Evolutionary conservation across 371 early-diverging fungal species (phyloP).

Genomic region (Haplosporangium sp.): DNA sequence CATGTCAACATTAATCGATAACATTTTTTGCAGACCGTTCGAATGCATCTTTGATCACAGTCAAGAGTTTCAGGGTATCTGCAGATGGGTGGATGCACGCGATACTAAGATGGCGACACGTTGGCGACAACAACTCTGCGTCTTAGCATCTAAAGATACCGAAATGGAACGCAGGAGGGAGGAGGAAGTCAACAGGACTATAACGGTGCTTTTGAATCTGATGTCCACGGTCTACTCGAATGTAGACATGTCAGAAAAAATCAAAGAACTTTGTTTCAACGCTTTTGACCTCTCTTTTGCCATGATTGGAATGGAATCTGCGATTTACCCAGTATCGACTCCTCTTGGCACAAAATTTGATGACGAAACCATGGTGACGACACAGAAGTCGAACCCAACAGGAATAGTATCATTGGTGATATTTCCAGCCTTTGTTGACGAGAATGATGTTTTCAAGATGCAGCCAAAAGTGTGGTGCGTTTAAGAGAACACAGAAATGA

Average conservation of each 20-base stretch:
- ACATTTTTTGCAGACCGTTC: conserved; percentile 14
- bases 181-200: conserved; percentile 1
- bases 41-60: conserved; percentile 21
- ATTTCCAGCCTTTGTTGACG: conserved; percentile 33
- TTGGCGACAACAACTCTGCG: conserved; percentile 42
- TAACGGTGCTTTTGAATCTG: not conserved
- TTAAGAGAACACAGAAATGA: not conserved
- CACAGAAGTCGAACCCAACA: conserved; percentile 22
- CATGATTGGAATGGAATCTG: conserved; percentile 33
- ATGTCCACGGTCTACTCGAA: conserved; percentile 15
- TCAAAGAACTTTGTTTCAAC: conserved; percentile 13
- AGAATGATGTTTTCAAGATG: not conserved
- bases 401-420: conserved; percentile 25
- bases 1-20: conserved; percentile 9
- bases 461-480: conserved; percentile 39
- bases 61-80: conserved; percentile 9
- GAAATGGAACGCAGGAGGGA: conserved; percentile 2
- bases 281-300: conserved; percentile 41
- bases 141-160: conserved; percentile 11
- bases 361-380: conserved; percentile 15
- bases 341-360: conserved; percentile 26
- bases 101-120: conserved; percentile 17
- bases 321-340: conserved; percentile 10
- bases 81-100: conserved; percentile 14
- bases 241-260: conserved; percentile 10